A percentile compares a stretch with the other conserved stretches of the same genome.
Evolutionary conservation across 805 yeast species (phyloP).

Genomic region (Jamesozyma piceae): DNA sequence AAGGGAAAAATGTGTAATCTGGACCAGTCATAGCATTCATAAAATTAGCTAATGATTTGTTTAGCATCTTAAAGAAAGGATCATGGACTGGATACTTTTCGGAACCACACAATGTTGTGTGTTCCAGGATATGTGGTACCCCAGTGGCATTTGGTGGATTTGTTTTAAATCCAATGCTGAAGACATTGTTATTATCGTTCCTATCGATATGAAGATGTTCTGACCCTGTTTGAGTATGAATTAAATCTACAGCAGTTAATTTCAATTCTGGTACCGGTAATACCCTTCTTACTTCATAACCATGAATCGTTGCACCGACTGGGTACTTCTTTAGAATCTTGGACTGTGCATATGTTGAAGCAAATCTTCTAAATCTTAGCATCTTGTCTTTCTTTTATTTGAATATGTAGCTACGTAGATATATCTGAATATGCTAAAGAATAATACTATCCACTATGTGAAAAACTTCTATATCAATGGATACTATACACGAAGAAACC

Average conservation of each 20-base stretch:
- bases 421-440: neutral
- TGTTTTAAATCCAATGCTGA: constrained; percentile 82
- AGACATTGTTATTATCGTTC: constrained; percentile 76
- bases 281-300: constrained; percentile 57
- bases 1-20: constrained; percentile 92
- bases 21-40: constrained; percentile 99
- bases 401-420: neutral
- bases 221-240: constrained; percentile 63
- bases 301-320: constrained; percentile 52
- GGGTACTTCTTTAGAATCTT: constrained; percentile 46
- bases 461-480: too few relatives aligned
- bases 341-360: constrained; percentile 25
- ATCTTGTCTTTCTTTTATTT: constrained; percentile 7
- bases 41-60: constrained; percentile 85
- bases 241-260: constrained; percentile 63
- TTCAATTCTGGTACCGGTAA: constrained; percentile 73
- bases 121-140: constrained; percentile 92
- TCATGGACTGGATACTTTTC: constrained; percentile 86
- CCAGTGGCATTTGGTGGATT: constrained; percentile 94
- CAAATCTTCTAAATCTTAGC: constrained; percentile 21
- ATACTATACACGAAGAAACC: too few relatives aligned
- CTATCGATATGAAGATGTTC: constrained; percentile 80
- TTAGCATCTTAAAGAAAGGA: constrained; percentile 95
- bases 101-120: constrained; percentile 93
- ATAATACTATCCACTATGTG: neutral